Evolutionary conservation across 2,329 filamentous ascomycete genomes (phyloP).

Genomic region (Orbilia blumenaviensis): DNA sequence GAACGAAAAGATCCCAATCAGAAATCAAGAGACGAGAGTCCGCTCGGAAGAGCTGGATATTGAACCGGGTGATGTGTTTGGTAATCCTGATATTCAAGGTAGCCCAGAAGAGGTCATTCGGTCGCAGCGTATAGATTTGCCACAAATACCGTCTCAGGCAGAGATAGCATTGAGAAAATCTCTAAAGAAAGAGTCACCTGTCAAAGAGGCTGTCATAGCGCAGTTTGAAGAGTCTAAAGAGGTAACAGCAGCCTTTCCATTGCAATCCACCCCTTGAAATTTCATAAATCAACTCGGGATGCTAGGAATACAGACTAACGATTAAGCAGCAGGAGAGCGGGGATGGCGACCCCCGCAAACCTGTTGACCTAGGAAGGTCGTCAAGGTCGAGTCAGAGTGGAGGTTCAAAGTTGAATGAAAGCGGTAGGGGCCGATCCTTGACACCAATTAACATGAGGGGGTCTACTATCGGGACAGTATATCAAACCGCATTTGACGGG

Average conservation of each 20-base stretch:
- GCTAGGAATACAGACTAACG: background rate
- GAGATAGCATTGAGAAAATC: background rate
- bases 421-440: background rate
- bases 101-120: background rate
- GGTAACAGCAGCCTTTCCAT: background rate
- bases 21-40: background rate
- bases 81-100: background rate
- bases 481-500: conserved; percentile 18
- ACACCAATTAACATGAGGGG: background rate
- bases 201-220: background rate
- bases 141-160: background rate
- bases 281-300: too few relatives aligned
- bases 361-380: background rate
- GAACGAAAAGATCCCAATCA: background rate
- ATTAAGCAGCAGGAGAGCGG: background rate
- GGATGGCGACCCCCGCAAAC: background rate
- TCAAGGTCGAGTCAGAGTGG: background rate
- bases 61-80: background rate
- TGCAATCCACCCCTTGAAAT: too few relatives aligned
- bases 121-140: background rate
- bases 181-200: background rate
- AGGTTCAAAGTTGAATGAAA: background rate
- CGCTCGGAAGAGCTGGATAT: background rate
- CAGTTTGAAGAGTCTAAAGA: conserved; percentile 39
- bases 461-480: background rate